Evolutionary conservation across 805 yeast species (phyloP).

Genomic region (Zygoascus biomembranicola): DNA sequence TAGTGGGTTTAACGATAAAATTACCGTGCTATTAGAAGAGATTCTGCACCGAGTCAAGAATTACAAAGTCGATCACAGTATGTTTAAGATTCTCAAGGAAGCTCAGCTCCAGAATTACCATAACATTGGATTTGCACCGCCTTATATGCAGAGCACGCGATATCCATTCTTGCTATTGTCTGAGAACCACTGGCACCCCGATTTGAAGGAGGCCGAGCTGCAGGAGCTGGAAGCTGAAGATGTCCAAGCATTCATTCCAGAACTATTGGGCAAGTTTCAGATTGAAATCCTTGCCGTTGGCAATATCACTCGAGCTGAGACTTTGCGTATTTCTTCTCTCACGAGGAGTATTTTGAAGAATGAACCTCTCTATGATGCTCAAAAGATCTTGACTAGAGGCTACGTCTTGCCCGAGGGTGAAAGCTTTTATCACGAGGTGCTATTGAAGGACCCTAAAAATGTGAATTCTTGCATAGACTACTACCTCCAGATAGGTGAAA

Average conservation of each 20-base stretch:
- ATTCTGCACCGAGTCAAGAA: slow-evolving; percentile 46
- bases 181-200: slow-evolving; percentile 59
- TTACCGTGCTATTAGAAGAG: slow-evolving; percentile 51
- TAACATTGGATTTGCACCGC: slow-evolving; percentile 65
- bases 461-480: slow-evolving; percentile 80
- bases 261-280: slow-evolving; percentile 51
- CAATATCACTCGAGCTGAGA: slow-evolving; percentile 50
- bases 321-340: slow-evolving; percentile 40
- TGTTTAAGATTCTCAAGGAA: slow-evolving; percentile 63
- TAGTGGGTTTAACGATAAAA: slow-evolving; percentile 78
- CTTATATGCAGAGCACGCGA: slow-evolving; percentile 68
- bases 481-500: slow-evolving; percentile 56
- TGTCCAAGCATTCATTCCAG: slow-evolving; percentile 42
- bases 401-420: slow-evolving; percentile 25
- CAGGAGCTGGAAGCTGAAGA: slow-evolving; percentile 41
- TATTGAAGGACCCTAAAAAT: slow-evolving; percentile 56
- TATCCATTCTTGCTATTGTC: slow-evolving; percentile 57
- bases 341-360: slow-evolving; percentile 35
- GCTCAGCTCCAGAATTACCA: slow-evolving; percentile 51
- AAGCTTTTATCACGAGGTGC: slow-evolving; percentile 15
- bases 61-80: slow-evolving; percentile 43
- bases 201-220: slow-evolving; percentile 49
- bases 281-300: slow-evolving; percentile 74
- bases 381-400: slow-evolving; percentile 38
- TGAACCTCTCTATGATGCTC: slow-evolving; percentile 36